Percentiles rank a stretch among this genome's conserved stretches.
Conservation (phyloP, 2,329 filamentous ascomycete species). For the Lasiodiplodia citricola region DNA sequence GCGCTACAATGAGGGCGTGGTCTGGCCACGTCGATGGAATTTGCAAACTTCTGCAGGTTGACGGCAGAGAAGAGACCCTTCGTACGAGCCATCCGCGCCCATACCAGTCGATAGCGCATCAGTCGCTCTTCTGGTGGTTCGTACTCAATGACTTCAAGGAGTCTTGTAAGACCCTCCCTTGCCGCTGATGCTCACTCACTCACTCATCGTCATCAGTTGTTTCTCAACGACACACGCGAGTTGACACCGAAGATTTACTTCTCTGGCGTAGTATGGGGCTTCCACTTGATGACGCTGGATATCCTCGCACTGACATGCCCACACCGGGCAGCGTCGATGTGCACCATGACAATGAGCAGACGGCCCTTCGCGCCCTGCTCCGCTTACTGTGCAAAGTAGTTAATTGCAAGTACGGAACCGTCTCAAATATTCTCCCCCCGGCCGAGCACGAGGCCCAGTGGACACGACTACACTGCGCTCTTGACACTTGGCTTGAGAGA, state of each 20-base stretch:
- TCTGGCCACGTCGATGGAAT: not conserved
- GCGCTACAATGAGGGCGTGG: not conserved
- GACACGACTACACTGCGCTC: too few relatives aligned
- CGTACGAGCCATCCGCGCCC: not conserved
- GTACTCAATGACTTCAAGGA: not conserved
- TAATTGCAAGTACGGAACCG: not conserved
- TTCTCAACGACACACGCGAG: not conserved
- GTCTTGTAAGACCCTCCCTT: not conserved
- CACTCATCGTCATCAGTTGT: not conserved
- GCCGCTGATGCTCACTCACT: too few relatives aligned
- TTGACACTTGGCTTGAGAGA: not conserved
- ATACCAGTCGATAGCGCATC: not conserved
- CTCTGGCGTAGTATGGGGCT: not conserved
- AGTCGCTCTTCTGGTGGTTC: not conserved
- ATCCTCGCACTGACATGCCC: not conserved
- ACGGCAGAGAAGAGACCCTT: not conserved
- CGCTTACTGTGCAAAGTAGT: not conserved
- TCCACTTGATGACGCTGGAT: too few relatives aligned
- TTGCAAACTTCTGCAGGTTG: not conserved
- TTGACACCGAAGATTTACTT: not conserved
- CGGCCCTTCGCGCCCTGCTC: not conserved
- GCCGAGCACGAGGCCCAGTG: not conserved
- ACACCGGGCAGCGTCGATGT: too few relatives aligned
- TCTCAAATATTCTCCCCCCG: not conserved
- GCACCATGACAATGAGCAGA: not conserved